These are phyloP conservation scores for Sinapis alba DNA, from an alignment of 441 rosid genomes.

Conservation along the genomic window DNA sequence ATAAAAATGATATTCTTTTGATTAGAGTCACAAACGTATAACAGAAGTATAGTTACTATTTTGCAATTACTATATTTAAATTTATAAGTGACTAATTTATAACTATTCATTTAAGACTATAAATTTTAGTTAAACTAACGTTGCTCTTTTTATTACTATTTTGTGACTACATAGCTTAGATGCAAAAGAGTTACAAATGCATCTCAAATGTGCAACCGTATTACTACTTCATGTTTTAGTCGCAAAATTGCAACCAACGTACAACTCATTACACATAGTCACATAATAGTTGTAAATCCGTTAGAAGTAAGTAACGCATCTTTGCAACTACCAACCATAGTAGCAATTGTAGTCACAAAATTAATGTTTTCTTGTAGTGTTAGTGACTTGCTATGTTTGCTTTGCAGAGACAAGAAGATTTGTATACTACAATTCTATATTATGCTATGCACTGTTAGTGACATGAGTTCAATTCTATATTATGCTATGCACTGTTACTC, in stretches of 20 bases:
- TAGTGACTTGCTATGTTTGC: too few species aligned
- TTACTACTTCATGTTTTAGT: too few species aligned
- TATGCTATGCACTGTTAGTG: too few species aligned
- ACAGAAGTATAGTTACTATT: background rate
- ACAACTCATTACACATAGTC: background rate
- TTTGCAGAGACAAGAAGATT: too few species aligned
- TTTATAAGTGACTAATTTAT: too few species aligned
- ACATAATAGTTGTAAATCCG: background rate
- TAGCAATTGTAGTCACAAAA: background rate
- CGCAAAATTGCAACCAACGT: background rate
- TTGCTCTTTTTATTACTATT: background rate
- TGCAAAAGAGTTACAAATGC: background rate
- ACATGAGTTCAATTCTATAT: too few species aligned
- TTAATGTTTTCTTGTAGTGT: background rate
- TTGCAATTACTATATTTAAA: too few species aligned
- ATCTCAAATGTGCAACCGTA: background rate
- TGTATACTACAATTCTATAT: too few species aligned
- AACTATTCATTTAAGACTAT: background rate
- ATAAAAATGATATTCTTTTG: background rate
- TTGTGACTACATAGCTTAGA: background rate
- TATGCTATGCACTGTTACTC: too few species aligned
- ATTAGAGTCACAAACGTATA: background rate
- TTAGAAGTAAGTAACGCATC: background rate
- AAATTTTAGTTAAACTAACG: background rate
- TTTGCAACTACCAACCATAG: background rate